A percentile compares a stretch with the other conserved stretches of the same genome.
phyloP scores from a whole-genome alignment of 1,139 yeast species.

The Suhomyces yuchorum region DNA sequence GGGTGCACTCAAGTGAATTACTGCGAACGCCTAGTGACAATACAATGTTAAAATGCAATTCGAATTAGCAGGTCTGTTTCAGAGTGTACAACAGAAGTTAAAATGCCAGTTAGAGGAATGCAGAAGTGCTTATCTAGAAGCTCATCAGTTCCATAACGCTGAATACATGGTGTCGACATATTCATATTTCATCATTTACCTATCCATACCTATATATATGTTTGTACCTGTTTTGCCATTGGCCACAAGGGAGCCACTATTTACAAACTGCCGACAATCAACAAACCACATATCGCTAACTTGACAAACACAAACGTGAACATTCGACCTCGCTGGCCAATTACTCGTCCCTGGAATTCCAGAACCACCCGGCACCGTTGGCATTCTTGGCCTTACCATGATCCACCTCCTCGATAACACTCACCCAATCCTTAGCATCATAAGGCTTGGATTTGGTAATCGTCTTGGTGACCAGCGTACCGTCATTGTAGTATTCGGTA shows the following conservation, averaged over 20 bases:
- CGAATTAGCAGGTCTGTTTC: too few species aligned
- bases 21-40: too few species aligned
- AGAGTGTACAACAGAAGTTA: too few species aligned
- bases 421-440: constrained; percentile 36
- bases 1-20: too few species aligned
- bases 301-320: background rate
- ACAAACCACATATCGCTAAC: background rate
- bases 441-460: constrained; percentile 41
- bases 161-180: too few species aligned
- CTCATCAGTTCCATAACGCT: too few species aligned
- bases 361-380: constrained; percentile 17
- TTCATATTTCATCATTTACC: background rate
- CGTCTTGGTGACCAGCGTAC: constrained; percentile 51
- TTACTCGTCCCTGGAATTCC: constrained; percentile 16
- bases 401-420: constrained; percentile 26
- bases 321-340: background rate
- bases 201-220: background rate
- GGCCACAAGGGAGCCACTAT: background rate
- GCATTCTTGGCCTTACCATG: constrained; percentile 6
- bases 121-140: too few species aligned
- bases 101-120: too few species aligned
- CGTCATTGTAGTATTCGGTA: constrained; percentile 64
- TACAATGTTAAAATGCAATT: too few species aligned
- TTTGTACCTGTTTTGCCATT: background rate
- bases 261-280: background rate